Evolutionary conservation across 2,329 filamentous ascomycete species (phyloP).

Genomic region (Stenocarpella maydis): DNA sequence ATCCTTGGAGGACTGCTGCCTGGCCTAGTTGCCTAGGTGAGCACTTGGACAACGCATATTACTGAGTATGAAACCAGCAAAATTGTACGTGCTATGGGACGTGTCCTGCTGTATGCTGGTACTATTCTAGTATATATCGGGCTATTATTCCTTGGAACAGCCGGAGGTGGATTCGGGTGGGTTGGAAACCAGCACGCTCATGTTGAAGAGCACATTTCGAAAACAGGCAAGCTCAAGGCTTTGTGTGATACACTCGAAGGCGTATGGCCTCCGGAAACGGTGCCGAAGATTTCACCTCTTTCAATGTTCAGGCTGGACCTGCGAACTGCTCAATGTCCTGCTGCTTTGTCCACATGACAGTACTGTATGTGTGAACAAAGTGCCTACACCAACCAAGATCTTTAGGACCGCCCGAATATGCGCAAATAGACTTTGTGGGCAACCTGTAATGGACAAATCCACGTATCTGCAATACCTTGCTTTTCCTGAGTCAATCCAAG

Average conservation of each 20-base stretch:
- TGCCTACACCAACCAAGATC: not conserved
- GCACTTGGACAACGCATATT: not conserved
- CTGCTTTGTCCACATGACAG: not conserved
- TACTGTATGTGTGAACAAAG: not conserved
- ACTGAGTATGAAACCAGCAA: too few relatives aligned
- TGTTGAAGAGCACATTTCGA: not conserved
- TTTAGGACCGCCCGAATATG: too few relatives aligned
- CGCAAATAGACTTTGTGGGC: not conserved
- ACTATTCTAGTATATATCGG: too few relatives aligned
- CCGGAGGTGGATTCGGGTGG: not conserved
- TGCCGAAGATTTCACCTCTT: not conserved
- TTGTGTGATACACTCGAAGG: not conserved
- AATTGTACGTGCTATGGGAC: too few relatives aligned
- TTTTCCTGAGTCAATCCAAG: not conserved
- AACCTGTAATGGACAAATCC: not conserved
- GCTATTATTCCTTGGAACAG: too few relatives aligned
- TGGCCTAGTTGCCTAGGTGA: not conserved
- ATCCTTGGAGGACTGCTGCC: not conserved
- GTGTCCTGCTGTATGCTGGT: too few relatives aligned
- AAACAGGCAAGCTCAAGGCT: not conserved
- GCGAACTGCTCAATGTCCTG: not conserved
- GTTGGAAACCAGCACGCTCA: not conserved
- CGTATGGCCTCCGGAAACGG: conserved; percentile 6
- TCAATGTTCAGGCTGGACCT: not conserved
- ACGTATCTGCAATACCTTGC: not conserved